Evolutionary conservation across 2,329 filamentous ascomycete genomes (phyloP), one percentile per base, ranked within the genome.

Genomic region (Penicillium sp.): DNA sequence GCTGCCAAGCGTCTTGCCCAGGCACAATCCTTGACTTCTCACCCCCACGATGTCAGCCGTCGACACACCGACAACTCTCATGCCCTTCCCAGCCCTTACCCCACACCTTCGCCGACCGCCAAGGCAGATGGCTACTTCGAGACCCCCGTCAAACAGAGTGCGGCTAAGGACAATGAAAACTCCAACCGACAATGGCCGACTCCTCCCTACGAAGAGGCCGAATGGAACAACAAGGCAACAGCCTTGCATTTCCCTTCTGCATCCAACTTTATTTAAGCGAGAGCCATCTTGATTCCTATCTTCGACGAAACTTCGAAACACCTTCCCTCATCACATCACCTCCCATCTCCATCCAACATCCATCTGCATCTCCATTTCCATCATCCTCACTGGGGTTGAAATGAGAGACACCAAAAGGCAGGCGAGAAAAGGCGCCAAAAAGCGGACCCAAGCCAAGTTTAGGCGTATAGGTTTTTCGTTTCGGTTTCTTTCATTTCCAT

Each of bases 151-250:
- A 91, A 11, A 76, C 93, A 63, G 84, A 90, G 66, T 86, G 91
- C 56, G 82, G 83, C 85, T 48, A 79, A 81, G 70, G 79, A 82
- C 61, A 75, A 84, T 64, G 78, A 82, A 56, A 72, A 79, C 57
- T 78, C 81, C 22, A 77, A 82, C 56, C 83, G 87, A 41, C 95
- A 96, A 78, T 97, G 93, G 90, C 94, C 93, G 3, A 98, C 95
- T 15, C 95, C 95, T 22, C 94, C 95, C 3, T 96, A 97, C 68
- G 93, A 96, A 71, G 93, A 96, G 69, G 88, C 88, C 63, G 93
- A 96, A 74, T 98, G 93, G 94, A 92, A 90, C 17, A 87, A 90
- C 8, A 89, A 90, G 43, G 90, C 91, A 34, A 87, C 92, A 11
- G 90, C 91, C 5, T 92, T 90, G 77, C 92, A 93, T 66, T 90